Evolutionary conservation across 768 basidiomycete genomes (phyloP), one percentile per base, ranked within the genome.

Genomic region (Russula sp.): DNA sequence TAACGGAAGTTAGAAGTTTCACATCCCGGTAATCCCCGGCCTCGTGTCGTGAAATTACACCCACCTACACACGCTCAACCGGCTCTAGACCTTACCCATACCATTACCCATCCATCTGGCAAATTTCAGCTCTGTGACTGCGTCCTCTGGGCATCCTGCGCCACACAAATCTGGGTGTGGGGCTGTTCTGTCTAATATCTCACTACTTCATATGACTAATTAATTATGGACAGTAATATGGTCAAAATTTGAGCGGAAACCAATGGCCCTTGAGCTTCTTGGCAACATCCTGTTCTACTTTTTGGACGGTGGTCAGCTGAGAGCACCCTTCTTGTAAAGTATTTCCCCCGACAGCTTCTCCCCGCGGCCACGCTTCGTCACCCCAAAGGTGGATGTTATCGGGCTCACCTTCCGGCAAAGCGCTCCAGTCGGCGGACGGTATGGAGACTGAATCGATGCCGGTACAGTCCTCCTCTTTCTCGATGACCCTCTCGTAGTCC

Each of bases 231-330:
- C 39, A 39, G 47, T n/a, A 47, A 13, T 49, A 45, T 56, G 60
- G 69, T 70, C 73, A 87, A 45, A 82, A 73, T 61, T 75, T 80
- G 58, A 85, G 81, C 0, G 85, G 88, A 29, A 77, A 73, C 88
- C 88, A 90, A 69, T 90, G 87, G 32, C 76, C 78, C 55, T 73
- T 79, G 64, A 90, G 69, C 50, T 67, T 70, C 58, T 73, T 80
- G 13, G 78, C 86, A 8, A 90, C 87, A 69, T 86, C 84, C 52
- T 75, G 76, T 71, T 90, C 88, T 7, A 76, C 81, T n/a, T 70
- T 71, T 18, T 75, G 72, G 25, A 82, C 63, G 41, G 72, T 73
- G 13, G 59, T 56, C 57, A 59, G 47, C 34, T 51, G 54, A 18
- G 47, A 50, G 8, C 22, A 39, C 10, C 35, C 60, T 22, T 25